Evolutionary conservation across 164 flowering plant species (phyloP).

Genomic region (Annona squamosa): DNA sequence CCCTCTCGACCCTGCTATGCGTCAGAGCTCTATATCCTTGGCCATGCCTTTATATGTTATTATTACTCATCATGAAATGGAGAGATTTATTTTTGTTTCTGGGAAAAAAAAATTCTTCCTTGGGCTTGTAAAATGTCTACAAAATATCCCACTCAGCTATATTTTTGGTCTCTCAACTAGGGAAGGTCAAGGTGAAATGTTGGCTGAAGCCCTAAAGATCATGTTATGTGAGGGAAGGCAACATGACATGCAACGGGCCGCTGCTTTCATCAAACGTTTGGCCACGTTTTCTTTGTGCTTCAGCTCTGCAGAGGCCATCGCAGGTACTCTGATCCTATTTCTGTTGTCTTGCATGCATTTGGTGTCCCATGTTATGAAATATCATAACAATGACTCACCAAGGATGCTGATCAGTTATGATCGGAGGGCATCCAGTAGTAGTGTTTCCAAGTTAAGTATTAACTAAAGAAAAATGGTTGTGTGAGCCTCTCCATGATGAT

Average conservation of each 20-base stretch:
- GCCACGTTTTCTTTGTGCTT: constrained; percentile 75
- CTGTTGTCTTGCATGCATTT: neutral
- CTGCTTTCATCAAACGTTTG: constrained; percentile 87
- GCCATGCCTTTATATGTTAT: too few species aligned
- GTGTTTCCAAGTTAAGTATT: too few species aligned
- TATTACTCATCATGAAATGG: too few species aligned
- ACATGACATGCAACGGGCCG: constrained; percentile 96
- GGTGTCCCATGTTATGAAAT: neutral
- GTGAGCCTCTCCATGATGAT: too few species aligned
- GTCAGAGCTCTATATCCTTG: too few species aligned
- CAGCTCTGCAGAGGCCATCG: constrained; percentile 88
- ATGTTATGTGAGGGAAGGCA: constrained; percentile 94
- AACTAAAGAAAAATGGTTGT: too few species aligned
- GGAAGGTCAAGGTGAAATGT: constrained; percentile 66
- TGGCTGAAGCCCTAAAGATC: constrained; percentile 82
- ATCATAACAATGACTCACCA: neutral
- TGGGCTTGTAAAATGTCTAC: neutral
- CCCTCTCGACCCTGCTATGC: too few species aligned
- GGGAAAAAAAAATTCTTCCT: too few species aligned
- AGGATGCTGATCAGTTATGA: too few species aligned
- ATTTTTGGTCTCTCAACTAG: constrained; percentile 22
- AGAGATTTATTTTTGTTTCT: too few species aligned
- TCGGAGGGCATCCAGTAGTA: too few species aligned
- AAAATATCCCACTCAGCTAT: neutral
- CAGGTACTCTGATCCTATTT: constrained; percentile 37